These are phyloP conservation scores for Eucalyptus curtisii DNA, from an alignment of 345 rosid genomes.

Conservation along the genomic window DNA sequence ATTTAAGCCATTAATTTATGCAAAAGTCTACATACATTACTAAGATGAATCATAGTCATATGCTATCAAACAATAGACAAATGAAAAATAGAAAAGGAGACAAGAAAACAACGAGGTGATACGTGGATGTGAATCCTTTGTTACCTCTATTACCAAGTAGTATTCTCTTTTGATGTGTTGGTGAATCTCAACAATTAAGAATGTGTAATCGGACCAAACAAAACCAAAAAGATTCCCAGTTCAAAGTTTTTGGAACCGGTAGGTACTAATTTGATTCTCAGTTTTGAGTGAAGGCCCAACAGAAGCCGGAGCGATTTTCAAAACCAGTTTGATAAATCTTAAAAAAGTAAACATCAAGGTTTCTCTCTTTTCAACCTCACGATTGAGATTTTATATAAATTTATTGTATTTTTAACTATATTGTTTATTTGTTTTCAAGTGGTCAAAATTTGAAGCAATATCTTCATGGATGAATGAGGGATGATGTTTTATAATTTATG, in stretches of 20 bases:
- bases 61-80: accelerated
- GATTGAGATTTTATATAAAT: neutral
- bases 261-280: accelerated
- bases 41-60: neutral
- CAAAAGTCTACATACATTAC: neutral
- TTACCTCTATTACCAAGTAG: accelerated
- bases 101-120: neutral
- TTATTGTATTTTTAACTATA: no score
- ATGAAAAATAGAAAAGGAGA: neutral
- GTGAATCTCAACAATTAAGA: neutral
- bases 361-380: accelerated
- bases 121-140: accelerated
- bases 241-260: accelerated
- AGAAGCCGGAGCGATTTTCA: accelerated
- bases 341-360: accelerated
- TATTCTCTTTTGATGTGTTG: neutral
- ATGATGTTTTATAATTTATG: no score
- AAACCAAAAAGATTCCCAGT: accelerated
- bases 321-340: accelerated
- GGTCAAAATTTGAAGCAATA: accelerated
- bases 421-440: no score
- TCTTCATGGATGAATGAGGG: neutral
- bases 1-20: neutral
- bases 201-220: accelerated
- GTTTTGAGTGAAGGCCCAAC: accelerated